phyloP scores from a whole-genome alignment of 2,329 filamentous ascomycete genomes.

The Pseudocercospora macadamiae region DNA sequence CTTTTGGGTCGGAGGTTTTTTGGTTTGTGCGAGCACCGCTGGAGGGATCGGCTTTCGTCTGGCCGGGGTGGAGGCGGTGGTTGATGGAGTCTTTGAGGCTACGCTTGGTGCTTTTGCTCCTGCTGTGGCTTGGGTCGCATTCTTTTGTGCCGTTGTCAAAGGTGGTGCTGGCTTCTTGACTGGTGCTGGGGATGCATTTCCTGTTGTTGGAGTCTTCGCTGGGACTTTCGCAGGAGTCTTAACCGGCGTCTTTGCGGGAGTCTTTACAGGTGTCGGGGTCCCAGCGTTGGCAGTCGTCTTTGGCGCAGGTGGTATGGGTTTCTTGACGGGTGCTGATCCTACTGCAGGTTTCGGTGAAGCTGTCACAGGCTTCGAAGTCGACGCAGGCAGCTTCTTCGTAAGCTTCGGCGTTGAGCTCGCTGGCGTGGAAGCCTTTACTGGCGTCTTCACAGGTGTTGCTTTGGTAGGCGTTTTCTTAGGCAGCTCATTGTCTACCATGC shows the following conservation, averaged over 20 bases:
- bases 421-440: slow-evolving; percentile 24
- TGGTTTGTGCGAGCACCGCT: slow-evolving; percentile 16
- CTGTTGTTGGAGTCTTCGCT: slow-evolving; percentile 15
- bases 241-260: slow-evolving; percentile 22
- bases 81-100: slow-evolving; percentile 6
- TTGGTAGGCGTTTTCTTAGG: slow-evolving; percentile 32
- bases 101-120: slow-evolving; percentile 16
- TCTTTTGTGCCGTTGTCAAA: slow-evolving; percentile 23
- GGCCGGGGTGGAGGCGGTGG: slow-evolving; percentile 11
- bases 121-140: slow-evolving; percentile 19
- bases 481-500: slow-evolving; percentile 39
- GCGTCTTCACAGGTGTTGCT: slow-evolving; percentile 20
- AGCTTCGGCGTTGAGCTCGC: slow-evolving; percentile 19
- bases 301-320: slow-evolving; percentile 16
- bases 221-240: slow-evolving; percentile 19
- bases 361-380: slow-evolving; percentile 23
- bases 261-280: slow-evolving; percentile 19
- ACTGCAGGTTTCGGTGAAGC: slow-evolving; percentile 24
- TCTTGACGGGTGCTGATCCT: slow-evolving; percentile 23
- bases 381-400: slow-evolving; percentile 28
- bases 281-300: slow-evolving; percentile 12
- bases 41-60: slow-evolving; percentile 27
- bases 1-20: background rate
- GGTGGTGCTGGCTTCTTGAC: slow-evolving; percentile 27
- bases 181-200: slow-evolving; percentile 3